Evolutionary conservation across 1,284 basidiomycete genomes (phyloP).

Genomic region (Ganoderma leucocontextum): DNA sequence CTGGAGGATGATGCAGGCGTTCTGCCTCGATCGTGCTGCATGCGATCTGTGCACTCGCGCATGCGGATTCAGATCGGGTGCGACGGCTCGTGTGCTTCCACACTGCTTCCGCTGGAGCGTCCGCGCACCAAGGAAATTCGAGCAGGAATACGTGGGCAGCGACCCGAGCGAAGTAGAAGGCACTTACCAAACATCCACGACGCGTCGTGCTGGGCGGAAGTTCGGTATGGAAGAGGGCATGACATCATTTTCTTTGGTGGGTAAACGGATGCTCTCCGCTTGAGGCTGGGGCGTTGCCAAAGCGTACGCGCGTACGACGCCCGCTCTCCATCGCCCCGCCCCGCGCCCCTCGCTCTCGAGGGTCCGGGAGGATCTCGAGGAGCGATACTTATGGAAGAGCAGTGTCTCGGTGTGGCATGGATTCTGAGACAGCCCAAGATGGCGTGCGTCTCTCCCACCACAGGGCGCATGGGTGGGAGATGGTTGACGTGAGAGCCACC

Average conservation of each 20-base stretch:
- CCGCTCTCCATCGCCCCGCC: conserved; percentile 5
- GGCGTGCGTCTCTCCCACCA: background rate
- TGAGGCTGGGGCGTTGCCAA: background rate
- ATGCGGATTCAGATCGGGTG: background rate
- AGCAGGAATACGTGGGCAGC: background rate
- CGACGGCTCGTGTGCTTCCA: background rate
- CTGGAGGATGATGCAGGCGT: background rate
- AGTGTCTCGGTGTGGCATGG: background rate
- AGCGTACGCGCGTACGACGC: background rate
- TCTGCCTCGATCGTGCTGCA: conserved; percentile 1
- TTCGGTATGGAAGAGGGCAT: conserved; percentile 1
- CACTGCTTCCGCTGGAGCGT: background rate
- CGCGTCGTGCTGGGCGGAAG: conserved; percentile 8
- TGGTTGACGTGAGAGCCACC: conserved; percentile 19
- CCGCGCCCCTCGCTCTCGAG: background rate
- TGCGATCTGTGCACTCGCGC: background rate
- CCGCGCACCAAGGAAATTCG: background rate
- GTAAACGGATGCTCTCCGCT: background rate
- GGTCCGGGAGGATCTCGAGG: conserved; percentile 2
- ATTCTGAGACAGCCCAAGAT: conserved; percentile 1
- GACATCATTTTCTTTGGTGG: conserved; percentile 1
- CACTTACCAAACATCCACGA: background rate
- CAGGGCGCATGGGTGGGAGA: background rate
- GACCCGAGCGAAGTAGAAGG: background rate
- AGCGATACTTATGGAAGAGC: background rate